A percentile compares a stretch with the other conserved stretches of the same genome.
Evolutionary conservation across 1,284 basidiomycete genomes (phyloP).

Genomic region (Puccinia hordei): DNA sequence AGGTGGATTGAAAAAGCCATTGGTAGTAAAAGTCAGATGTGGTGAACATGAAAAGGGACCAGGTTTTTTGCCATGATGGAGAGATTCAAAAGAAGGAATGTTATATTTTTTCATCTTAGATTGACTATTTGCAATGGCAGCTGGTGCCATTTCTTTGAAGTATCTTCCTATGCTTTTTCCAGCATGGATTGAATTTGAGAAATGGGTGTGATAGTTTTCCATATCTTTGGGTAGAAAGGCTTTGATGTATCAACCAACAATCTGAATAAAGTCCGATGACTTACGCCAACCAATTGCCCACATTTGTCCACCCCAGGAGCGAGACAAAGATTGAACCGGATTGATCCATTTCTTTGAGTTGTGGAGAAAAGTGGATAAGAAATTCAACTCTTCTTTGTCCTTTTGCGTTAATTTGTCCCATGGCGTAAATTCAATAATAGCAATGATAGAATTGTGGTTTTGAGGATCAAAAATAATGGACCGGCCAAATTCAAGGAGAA

Average conservation of each 20-base stretch:
- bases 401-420: too few species aligned
- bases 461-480: too few species aligned
- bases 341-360: too few species aligned
- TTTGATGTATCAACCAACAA: not conserved
- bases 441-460: too few species aligned
- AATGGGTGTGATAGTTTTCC: not conserved
- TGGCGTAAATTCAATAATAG: too few species aligned
- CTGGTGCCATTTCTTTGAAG: not conserved
- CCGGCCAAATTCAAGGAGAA: too few species aligned
- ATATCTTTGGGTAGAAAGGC: not conserved
- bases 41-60: not conserved
- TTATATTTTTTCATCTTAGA: not conserved
- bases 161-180: not conserved
- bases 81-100: not conserved
- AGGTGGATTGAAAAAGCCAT: slow-evolving; percentile 4
- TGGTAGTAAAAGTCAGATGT: not conserved
- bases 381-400: too few species aligned
- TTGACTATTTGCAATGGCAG: not conserved
- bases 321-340: too few species aligned
- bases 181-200: not conserved
- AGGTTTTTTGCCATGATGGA: not conserved
- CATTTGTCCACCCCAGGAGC: slow-evolving; percentile 9
- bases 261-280: not conserved
- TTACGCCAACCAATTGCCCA: not conserved
- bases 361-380: too few species aligned